Evolutionary conservation across 345 rosid species (phyloP), one percentile per base, ranked within the genome.

Genomic region (Anacardium occidentale): DNA sequence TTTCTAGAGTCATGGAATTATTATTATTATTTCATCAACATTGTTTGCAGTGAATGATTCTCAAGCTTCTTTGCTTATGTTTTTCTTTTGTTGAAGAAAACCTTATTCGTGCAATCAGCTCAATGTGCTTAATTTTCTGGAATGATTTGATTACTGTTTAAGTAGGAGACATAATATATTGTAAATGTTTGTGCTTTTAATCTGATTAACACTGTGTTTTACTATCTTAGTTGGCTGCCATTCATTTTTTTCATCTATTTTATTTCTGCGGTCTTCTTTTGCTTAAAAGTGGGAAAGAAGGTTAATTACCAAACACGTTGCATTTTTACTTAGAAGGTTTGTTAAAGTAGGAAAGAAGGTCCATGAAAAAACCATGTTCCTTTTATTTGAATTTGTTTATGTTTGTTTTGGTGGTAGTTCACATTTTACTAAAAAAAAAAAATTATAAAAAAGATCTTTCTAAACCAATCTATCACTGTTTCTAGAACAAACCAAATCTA

Each of bases 11-110:
- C 25, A n/a, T 62, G 37, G 42, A 69, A 62, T 29, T 17, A n/a
- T 67, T 25, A 65, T 21, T 53, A 21, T 66, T 55, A 66, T 54
- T 52, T 52, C 44, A 66, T 34, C 34, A 54, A 57, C 65, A 14
- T 29, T 55, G 42, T 34, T 21, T 57, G 29, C 24, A 1, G 44
- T 25, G 22, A 47, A 25, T 47, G 25, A 40, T 24, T 54, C 54
- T 29, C 40, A 58, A 14, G 52, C 25, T 32, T 70, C 59, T 78
- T 8, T 70, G 42, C 42, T 40, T 45, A 5, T 54, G 54, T 25
- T 29, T 11, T 29, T 72, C 29, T 3, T 10, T 11, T 6, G 10
- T 17, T 18, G 24, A 26, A 24, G 70, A 29, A 29, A 25, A 66
- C 6, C 59, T 51, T 50, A 10, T 66, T n/a, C 14, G 4, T 56